Base-by-base conservation (phyloP, 306 rosid species). In the Astragalus glycyphyllos region DNA sequence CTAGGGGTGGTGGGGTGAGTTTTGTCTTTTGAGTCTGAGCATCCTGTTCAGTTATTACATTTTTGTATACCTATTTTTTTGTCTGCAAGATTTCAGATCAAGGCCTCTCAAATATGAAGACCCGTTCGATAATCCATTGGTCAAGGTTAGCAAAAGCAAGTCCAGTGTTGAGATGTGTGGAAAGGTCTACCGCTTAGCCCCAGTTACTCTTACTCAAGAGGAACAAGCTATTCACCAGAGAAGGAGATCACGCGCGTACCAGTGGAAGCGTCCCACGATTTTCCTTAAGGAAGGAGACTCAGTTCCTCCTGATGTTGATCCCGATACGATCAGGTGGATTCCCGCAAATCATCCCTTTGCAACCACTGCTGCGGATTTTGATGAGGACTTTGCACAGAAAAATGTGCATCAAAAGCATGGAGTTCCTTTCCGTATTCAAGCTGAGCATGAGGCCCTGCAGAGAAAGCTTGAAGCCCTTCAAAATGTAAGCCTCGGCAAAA, bases 311-410 rank as follows among this genome's bases (percentile, higher is more conserved):
- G 92, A 90, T 80, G 96, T 87, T 59, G 96, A 94, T 75, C 98
- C 97, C 1, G 97, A 90, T 71, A 83, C 97, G 0, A 79, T 94
- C 65, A 79, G 98, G 69, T 94, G 98, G 97, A 89, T 90, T 83
- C 98, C 98, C 20, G 88, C 90, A 0, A 94, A 94, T 71, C 98
- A 94, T 75, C 97, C 97, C 67, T 94, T 94, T 79, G 99, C 97
- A 69, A 90, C 97, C 51, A 90, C 97, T 8, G 85, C 87, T 48
- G 77, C 83, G 48, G 98, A 90, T 69, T 84, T 94, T 60, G 97
- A 87, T 47, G 97, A 94, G 80, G 85, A 87, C 77, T 71, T 90
- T 42, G 98, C 98, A 11, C 98, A 90, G 55, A 89, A 78, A 62
- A 90, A 94, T 77, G 96, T 94, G 60, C 69, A 82, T 60, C 98